Evolutionary conservation across 202 grass and related monocot genomes (phyloP), one percentile per base, ranked within the genome.

Genomic region (Cymbopogon flexuosus): DNA sequence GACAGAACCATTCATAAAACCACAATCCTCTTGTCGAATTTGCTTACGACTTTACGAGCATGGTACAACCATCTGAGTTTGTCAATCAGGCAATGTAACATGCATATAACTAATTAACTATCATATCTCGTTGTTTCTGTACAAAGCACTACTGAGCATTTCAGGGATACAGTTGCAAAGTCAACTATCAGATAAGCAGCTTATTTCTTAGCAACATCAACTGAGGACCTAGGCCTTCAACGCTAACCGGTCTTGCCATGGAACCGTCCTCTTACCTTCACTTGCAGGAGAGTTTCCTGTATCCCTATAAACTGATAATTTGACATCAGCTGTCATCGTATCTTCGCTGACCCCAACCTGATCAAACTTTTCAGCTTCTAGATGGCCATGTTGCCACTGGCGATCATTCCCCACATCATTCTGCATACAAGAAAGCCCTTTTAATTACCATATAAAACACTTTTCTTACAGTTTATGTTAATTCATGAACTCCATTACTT

Each of bases 191-290:
- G 45, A 76, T 5, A 76, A 70, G 34, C 27, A 65, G 42, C 35
- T 19, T 33, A 72, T 72, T 49, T 71, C 37, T 41, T 19, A 42
- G 15, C 49, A 31, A 60, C 6, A 22, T 66, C 71, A 58, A 76
- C 1, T 0, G 29, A 57, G 2, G 27, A 12, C 88, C 56, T 91
- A 95, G 59, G 89, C 77, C 78, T 87, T 75, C 59, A 94, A 87
- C 0, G 67, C 81, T 82, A 86, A 76, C 31, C 45, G 90, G 45
- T 97, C 94, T 88, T 91, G 83, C 92, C 90, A 94, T 70, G 89
- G 27, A 30, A 82, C 78, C 34, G 84, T 77, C 85, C 92, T 92
- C 88, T 94, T 93, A 80, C 79, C 78, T 43, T 87, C 79, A 80
- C 70, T 89, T 52, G 74, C 68, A 23, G 75, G 54, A 42, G 83